phyloP scores from a whole-genome alignment of 495 filamentous ascomycete genomes.

The Neurospora sp. region DNA sequence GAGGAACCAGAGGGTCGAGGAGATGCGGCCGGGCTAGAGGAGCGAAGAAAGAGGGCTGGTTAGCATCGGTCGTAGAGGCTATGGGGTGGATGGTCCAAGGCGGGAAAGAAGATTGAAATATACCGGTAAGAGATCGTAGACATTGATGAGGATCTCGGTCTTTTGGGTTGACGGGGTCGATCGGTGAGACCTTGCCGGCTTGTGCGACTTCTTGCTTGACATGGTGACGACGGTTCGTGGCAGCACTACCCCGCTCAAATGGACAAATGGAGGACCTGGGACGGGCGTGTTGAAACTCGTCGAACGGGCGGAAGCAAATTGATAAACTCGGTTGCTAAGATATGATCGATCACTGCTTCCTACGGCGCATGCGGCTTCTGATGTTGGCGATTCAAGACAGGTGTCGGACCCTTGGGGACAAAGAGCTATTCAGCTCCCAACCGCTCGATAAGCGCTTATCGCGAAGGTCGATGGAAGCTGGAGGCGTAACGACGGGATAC shows the following conservation, averaged over 20 bases:
- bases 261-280: not conserved
- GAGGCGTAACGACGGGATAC: not conserved
- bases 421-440: not conserved
- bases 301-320: not conserved
- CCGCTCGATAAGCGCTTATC: not conserved
- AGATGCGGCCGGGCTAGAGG: constrained; percentile 54
- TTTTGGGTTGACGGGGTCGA: constrained; percentile 52
- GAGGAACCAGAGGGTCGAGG: constrained; percentile 58
- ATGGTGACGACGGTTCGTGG: not conserved
- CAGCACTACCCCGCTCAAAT: not conserved
- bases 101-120: constrained; percentile 12
- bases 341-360: not conserved
- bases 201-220: constrained; percentile 23
- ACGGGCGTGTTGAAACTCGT: not conserved
- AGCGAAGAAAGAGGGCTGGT: not conserved
- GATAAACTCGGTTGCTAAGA: not conserved
- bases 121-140: constrained; percentile 70
- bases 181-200: constrained; percentile 38
- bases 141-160: constrained; percentile 66
- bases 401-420: not conserved
- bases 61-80: not conserved
- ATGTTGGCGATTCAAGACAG: not conserved
- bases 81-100: not conserved
- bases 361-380: not conserved
- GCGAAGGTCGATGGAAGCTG: not conserved